Evolutionary conservation across 208 protist genomes (phyloP), one percentile per base, ranked within the genome.

Genomic region (Acanthamoeba healyi): DNA sequence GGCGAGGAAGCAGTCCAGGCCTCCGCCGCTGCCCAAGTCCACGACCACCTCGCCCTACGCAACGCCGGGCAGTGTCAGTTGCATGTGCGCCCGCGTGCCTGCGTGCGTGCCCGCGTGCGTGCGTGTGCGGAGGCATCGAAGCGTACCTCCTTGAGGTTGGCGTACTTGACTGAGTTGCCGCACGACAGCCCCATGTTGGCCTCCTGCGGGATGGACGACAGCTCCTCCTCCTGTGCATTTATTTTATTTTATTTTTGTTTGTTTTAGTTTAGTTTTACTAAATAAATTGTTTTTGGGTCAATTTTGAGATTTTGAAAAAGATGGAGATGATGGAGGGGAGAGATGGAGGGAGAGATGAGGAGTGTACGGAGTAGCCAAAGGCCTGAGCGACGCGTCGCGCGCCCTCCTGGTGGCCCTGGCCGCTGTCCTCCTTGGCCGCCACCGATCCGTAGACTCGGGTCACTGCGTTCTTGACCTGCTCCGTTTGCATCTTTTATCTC

Each of bases 111-210:
- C 54, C 54, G 15, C 54, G 22, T 61, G 22, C 15, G 15, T 61
- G 54, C 12, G 54, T 12, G 12, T 61, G 54, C 15, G 22, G 22
- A 61, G 54, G 12, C 15, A 61, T n/a, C n/a, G n/a, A n/a, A n/a
- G n/a, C n/a, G 38, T 56, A 84, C 74, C 74, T 51, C 42, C 74
- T 56, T 26, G 6, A 84, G 74, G 42, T 84, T 84, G 44, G 74
- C 74, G 32, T 84, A 84, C 29, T 84, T 84, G 74, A 84, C 74
- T 22, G 74, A 84, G 42, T 84, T 84, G 74, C 74, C 74, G n/a
- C 74, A 84, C 42, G 74, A 84, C 44, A 84, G 42, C 4, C 74
- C 74, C 74, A 84, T 84, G 74, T 84, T 84, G 44, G 74, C 42
- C 44, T 84, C 74, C n/a, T 49, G 24, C 9, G 74, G 74, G 17